Evolutionary conservation across 495 filamentous ascomycete genomes (phyloP), one percentile per base, ranked within the genome.

Genomic region (Talaromyces thailandensis): DNA sequence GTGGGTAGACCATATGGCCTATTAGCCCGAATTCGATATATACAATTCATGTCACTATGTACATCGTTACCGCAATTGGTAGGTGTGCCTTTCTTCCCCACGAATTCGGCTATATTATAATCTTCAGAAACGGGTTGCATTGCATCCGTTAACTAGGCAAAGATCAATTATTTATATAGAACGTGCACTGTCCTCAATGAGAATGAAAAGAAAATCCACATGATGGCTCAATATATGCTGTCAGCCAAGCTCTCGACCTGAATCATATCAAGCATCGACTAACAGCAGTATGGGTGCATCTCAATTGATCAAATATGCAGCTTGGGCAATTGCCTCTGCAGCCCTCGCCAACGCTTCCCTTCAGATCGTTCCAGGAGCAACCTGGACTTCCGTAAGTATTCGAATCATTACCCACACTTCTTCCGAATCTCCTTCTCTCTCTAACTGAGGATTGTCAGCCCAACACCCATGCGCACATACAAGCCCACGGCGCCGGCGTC

Each of bases 401-500:
- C 9, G 24, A 8, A 24, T 6, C 21, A n/a, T 14, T 18, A 6
- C 9, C 9, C 23, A 23, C 52, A 16, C 6, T n/a, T n/a, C 25
- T n/a, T 6, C 28, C 25, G 2, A 4, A 29, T 9, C 16, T 29
- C 0, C 11, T 29, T 1, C n/a, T 0, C n/a, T n/a, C n/a, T n/a
- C 45, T 51, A 24, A 51, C 23, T 51, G n/a, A n/a, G n/a, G n/a
- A n/a, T n/a, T n/a, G n/a, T 2, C 4, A 58, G 40, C 76, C 26
- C 7, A 56, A 43, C 24, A 67, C 43, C 74, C 76, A 78, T 40
- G 72, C 82, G 16, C 86, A 87, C 67, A 75, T 89, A 9, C 83
- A 89, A 74, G 86, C 86, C 4, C 78, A 78, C 61, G 75, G 75
- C 4, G 75, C 69, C 12, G 84, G 83, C 58, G 62, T 86, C 16